Evolutionary conservation across 306 rosid species (phyloP), one percentile per base, ranked within the genome.

Genomic region (Argentina anserina): DNA sequence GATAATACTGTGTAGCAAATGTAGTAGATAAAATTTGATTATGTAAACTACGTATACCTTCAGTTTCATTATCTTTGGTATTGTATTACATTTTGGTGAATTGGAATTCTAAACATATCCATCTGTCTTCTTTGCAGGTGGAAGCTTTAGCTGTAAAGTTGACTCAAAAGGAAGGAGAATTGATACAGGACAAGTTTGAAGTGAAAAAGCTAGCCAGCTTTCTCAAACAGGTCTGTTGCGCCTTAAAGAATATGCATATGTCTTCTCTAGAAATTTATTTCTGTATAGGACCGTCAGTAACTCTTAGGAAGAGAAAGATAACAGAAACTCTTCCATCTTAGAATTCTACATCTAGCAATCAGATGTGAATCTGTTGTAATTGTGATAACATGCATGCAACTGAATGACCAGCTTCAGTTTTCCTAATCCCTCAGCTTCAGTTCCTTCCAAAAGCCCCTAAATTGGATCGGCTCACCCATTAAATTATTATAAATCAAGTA

Each of bases 121-220:
- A 40, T 56, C 42, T 29, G 36, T 40, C 52, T 45, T 61, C 49
- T 79, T 71, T 75, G 25, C 78, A 94, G 98, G 98, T 94, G 75
- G 98, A 94, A 88, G 98, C 98, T 81, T 81, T 94, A 65, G 98
- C 98, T 2, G 97, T 89, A 63, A 91, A 94, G 85, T 86, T 94
- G 86, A 94, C 98, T 76, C 97, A 94, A 82, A 88, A 89, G 50
- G 98, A 94, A 86, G 98, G 98, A 78, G 98, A 94, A 69, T 70
- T 94, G 86, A 94, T 94, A 81, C 98, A 94, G 74, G 98, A 94
- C 79, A 94, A 94, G 90, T 91, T 89, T 84, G 98, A 94, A 94
- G 97, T 94, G 87, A 89, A 94, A 76, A 91, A 88, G 88, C 89
- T 94, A 34, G 91, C 86, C 21, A 87, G 81, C 89, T 94, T 87